A percentile compares a stretch with the other conserved stretches of the same genome.
Evolutionary conservation across 2,329 filamentous ascomycete genomes (phyloP).

Genomic region (Colletotrichum theobromicola): DNA sequence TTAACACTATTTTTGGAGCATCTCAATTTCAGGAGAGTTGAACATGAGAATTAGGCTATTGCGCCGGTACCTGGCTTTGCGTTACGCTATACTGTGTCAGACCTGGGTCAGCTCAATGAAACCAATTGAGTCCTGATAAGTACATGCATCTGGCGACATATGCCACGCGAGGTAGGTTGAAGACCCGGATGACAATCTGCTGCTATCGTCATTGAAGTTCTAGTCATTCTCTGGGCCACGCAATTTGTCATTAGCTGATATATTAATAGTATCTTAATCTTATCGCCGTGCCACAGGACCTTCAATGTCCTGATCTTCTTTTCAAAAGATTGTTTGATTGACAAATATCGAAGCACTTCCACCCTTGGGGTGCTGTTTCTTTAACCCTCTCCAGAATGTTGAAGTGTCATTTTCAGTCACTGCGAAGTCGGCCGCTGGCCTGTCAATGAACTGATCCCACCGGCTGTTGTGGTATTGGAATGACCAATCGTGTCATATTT

Average conservation of each 20-base stretch:
- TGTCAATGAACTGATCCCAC: neutral
- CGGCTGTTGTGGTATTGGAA: neutral
- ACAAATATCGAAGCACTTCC: accelerated
- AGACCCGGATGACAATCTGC: too few relatives aligned
- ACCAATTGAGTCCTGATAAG: neutral
- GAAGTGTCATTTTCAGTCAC: neutral
- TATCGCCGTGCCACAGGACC: too few relatives aligned
- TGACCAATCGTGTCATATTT: neutral
- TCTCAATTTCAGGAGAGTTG: neutral
- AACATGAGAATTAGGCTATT: neutral
- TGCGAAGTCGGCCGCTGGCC: neutral
- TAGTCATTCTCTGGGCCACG: too few relatives aligned
- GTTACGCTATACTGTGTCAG: neutral
- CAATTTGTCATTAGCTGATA: too few relatives aligned
- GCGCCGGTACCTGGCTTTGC: neutral
- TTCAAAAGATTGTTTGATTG: neutral
- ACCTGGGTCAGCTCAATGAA: neutral
- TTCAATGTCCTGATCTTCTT: neutral
- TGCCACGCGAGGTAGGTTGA: too few relatives aligned
- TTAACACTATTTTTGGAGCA: neutral
- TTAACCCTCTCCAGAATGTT: neutral
- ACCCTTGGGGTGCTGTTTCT: neutral
- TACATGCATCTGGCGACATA: neutral
- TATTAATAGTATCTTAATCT: too few relatives aligned
- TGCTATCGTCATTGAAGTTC: too few relatives aligned